Evolutionary conservation across 108 stramenopile genomes (phyloP).

Genomic region (Epithemia pelagica): DNA sequence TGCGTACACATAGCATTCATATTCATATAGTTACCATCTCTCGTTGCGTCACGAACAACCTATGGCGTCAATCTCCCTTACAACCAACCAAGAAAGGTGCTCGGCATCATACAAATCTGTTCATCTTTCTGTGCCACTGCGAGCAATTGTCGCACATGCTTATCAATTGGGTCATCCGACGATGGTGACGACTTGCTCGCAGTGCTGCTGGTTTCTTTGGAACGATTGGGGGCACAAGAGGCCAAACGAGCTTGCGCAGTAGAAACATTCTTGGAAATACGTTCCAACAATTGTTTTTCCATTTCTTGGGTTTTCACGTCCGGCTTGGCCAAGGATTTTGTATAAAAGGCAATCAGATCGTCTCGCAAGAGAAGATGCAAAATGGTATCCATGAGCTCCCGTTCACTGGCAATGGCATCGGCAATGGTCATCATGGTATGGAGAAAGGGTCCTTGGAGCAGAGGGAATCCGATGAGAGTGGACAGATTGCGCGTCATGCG

Average conservation of each 20-base stretch:
- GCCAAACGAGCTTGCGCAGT: conserved; percentile 47
- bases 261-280: conserved; percentile 64
- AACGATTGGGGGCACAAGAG: conserved; percentile 40
- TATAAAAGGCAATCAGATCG: conserved; percentile 82
- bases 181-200: conserved; percentile 23
- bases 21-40: no score
- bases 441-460: conserved; percentile 58
- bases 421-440: conserved; percentile 57
- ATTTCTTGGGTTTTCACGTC: conserved; percentile 77
- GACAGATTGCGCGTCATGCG: conserved; percentile 72
- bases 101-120: conserved; percentile 61
- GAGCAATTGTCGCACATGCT: conserved; percentile 47
- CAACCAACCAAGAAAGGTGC: conserved; percentile 68
- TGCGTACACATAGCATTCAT: no score
- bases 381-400: conserved; percentile 57
- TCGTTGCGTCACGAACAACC: no score
- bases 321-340: conserved; percentile 63
- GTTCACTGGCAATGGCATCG: conserved; percentile 40
- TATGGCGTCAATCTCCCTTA: no score
- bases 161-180: conserved; percentile 44
- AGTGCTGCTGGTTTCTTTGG: not conserved
- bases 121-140: conserved; percentile 44
- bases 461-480: conserved; percentile 52
- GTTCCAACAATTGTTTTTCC: conserved; percentile 68
- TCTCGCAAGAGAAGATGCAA: conserved; percentile 69